Conservation (phyloP, 1,284 basidiomycete species). For the Malassezia arunalokei region DNA sequence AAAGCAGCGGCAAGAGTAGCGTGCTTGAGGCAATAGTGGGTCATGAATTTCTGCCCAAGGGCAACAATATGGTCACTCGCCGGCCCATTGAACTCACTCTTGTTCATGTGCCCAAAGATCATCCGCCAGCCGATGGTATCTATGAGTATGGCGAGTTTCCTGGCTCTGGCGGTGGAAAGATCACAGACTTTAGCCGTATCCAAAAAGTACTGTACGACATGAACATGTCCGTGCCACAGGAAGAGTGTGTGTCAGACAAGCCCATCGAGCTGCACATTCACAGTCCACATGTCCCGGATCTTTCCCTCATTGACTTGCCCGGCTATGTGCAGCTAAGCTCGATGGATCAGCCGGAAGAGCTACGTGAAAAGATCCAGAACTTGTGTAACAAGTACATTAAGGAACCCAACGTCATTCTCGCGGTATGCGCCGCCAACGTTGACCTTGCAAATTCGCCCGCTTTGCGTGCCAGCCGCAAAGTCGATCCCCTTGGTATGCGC, state of each 20-base stretch:
- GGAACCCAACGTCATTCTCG: conserved; percentile 93
- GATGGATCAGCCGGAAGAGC: conserved; percentile 84
- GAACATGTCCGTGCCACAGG: conserved; percentile 78
- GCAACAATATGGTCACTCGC: conserved; percentile 98
- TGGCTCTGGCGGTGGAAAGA: conserved; percentile 69
- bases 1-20: conserved; percentile 94
- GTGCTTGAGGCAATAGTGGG: conserved; percentile 96
- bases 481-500: conserved; percentile 83
- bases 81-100: conserved; percentile 94
- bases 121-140: conserved; percentile 50
- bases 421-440: conserved; percentile 94
- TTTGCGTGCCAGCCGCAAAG: conserved; percentile 75
- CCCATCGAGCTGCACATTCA: conserved; percentile 95
- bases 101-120: conserved; percentile 59
- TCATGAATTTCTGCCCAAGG: conserved; percentile 94
- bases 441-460: conserved; percentile 97
- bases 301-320: conserved; percentile 91
- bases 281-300: conserved; percentile 86
- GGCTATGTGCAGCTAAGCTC: conserved; percentile 93
- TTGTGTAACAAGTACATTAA: conserved; percentile 94
- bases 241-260: conserved; percentile 80
- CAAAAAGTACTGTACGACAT: conserved; percentile 87
- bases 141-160: conserved; percentile 88
- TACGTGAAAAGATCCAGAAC: conserved; percentile 79
- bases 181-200: conserved; percentile 76